Base-by-base conservation (phyloP, 2,329 filamentous ascomycete species). In the Fusarium sp. region DNA sequence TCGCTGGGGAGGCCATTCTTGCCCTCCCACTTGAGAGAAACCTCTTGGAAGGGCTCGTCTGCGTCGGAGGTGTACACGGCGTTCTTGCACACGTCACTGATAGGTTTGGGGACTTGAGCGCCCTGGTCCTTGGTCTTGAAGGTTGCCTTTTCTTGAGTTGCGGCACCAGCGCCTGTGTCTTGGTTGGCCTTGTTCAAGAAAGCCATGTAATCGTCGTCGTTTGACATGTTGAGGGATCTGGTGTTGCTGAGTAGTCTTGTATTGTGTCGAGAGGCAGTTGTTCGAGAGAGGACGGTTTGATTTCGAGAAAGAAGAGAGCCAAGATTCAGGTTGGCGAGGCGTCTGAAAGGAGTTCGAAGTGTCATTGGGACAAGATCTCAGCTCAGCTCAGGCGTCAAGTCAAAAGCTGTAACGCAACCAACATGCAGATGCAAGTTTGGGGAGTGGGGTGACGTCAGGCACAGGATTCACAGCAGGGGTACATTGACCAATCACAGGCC, bases 171-270 rank as follows among this genome's bases (percentile, higher is more conserved):
- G 15, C 80, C 68, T 63, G 93, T 91, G 80, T 95, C 92, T 78
- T 91, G 86, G 84, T 97, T 97, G 61, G 94, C 94, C 85, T 96
- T 96, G 81, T 96, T 89, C 65, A 98, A 87, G 81, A 98, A 98
- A 68, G 92, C 87, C 83, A 91, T 89, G 86, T 98, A 98, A 71
- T 93, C 92, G 70, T 93, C 90, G 86, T 98, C 94, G 61, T 91
- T 92, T 13, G 91, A 89, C 92, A 94, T 94, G 22, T 64, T 85
- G 26, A 75, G 62, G 39, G 66, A 18, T 60, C 45, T 56, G 30
- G 76, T 75, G 45, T 62, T 77, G 48, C 73, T 75, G 42, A 80
- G 70, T 58, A 50, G 47, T 74, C 75, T 55, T 56, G 38, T 35
- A 18, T 45, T 62, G 48, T 56, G 39, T 72, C 32, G 65, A 35